Conservation (phyloP, 148 eudicot genomes). For the Cornus suecica region DNA sequence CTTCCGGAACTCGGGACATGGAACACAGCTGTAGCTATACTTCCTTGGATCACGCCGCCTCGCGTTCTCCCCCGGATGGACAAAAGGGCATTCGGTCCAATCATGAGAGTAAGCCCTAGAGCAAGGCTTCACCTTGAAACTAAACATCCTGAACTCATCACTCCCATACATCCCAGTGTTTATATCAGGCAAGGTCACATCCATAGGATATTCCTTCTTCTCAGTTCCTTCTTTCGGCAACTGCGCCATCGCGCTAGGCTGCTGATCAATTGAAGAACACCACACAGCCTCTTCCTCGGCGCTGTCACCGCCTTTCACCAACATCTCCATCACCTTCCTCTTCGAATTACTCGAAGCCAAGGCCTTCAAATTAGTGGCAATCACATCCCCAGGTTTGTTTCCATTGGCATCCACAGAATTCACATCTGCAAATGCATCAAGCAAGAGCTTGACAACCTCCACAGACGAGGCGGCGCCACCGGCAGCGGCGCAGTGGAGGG, state of each 20-base stretch:
- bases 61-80: conserved; percentile 96
- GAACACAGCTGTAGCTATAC: conserved; percentile 82
- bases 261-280: conserved; percentile 1
- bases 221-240: conserved; percentile 19
- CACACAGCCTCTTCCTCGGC: conserved; percentile 6
- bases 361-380: conserved; percentile 35
- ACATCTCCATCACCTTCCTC: conserved; percentile 33
- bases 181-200: conserved; percentile 69
- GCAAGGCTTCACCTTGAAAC: conserved; percentile 92
- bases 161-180: conserved; percentile 72
- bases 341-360: conserved; percentile 24
- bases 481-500: conserved; percentile 83
- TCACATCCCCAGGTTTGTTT: conserved; percentile 54
- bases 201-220: conserved; percentile 70
- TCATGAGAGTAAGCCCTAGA: conserved; percentile 95
- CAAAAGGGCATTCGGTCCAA: conserved; percentile 98
- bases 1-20: conserved; percentile 91
- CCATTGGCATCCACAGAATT: conserved; percentile 53
- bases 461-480: conserved; percentile 52
- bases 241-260: neutral
- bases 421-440: conserved; percentile 51
- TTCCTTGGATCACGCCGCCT: conserved; percentile 80
- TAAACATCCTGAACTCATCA: conserved; percentile 90
- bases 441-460: conserved; percentile 39
- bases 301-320: conserved; percentile 32